Evolutionary conservation across 148 eudicot genomes (phyloP), one percentile per base, ranked within the genome.

Genomic region (Chenopodium berlandieri): DNA sequence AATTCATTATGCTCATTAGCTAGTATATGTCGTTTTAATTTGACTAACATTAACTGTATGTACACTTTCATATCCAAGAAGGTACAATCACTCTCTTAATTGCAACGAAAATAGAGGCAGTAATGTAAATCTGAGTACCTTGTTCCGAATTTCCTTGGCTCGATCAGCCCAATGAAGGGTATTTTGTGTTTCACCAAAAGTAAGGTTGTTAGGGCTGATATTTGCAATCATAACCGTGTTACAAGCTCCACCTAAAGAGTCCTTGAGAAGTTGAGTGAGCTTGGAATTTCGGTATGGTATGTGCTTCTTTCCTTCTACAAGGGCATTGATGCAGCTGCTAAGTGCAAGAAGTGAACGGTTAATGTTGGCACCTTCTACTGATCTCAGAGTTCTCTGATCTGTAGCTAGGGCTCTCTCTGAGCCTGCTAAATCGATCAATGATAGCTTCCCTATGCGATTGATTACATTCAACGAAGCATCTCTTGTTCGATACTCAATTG

Each of bases 131-230:
- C 19, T 25, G 12, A 16, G 60, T 65, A 92, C 98, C 94, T 92
- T 94, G 77, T 88, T 92, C 20, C 93, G 88, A 73, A 94, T 94
- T 85, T 94, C 97, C 87, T 94, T 94, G 73, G 97, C 94, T 70
- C 98, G 89, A 80, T 94, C 97, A 82, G 98, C 97, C 98, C 98
- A 92, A 81, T 94, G 97, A n/a, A 94, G 93, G 27, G 98, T 94
- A 64, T 94, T 94, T 82, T 94, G 98, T 2, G 98, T 94, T 82
- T 94, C 98, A 37, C 94, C 93, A 76, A 94, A 92, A 4, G 93
- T 81, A 79, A 86, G 87, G 81, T 87, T 94, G 79, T 93, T 90
- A 8, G 98, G 97, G 78, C 98, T 92, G 77, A 94, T 91, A 78
- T 94, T 94, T 12, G 97, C 94, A 65, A 91, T 94, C 98, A 94